These are phyloP conservation scores for Colletotrichum truncatum DNA, from an alignment of 2,329 filamentous ascomycete species.

Conservation along the genomic window DNA sequence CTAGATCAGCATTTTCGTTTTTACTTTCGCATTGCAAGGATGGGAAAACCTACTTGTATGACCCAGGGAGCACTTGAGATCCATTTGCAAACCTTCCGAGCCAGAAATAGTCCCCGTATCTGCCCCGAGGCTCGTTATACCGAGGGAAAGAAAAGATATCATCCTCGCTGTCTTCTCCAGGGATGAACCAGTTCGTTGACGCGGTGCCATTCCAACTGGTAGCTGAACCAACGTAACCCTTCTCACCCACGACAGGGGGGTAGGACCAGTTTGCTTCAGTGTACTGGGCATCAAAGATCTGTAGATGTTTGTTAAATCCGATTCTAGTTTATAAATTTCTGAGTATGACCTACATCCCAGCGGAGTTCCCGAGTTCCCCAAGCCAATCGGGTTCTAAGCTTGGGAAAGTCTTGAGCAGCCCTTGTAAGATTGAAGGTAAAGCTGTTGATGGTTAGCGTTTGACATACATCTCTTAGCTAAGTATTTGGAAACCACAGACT, in stretches of 20 bases:
- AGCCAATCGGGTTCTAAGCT: not conserved
- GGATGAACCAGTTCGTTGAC: not conserved
- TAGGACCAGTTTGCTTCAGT: slow-evolving; percentile 50
- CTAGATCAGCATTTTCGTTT: not conserved
- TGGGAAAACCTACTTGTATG: not conserved
- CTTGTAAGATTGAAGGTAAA: slow-evolving; percentile 27
- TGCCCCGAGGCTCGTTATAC: not conserved
- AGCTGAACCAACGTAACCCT: slow-evolving; percentile 53
- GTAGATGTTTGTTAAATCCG: not conserved
- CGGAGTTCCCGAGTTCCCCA: slow-evolving; percentile 36
- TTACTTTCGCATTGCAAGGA: rapidly evolving
- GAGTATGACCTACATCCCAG: slow-evolving; percentile 31
- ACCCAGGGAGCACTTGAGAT: not conserved
- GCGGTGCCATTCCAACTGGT: slow-evolving; percentile 37
- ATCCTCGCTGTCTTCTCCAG: not conserved
- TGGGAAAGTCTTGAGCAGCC: slow-evolving; percentile 28
- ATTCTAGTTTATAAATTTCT: rapidly evolving
- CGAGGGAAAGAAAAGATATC: slow-evolving; percentile 4
- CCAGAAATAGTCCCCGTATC: not conserved
- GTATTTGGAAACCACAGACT: not conserved
- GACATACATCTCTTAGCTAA: no score
- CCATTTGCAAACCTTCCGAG: slow-evolving; percentile 8
- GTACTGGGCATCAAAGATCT: slow-evolving; percentile 49
- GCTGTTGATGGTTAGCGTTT: not conserved
- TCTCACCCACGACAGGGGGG: slow-evolving; percentile 47